These are phyloP conservation scores for Elsinoe ampelina DNA, from an alignment of 2,329 filamentous ascomycete species.

Conservation along the genomic window DNA sequence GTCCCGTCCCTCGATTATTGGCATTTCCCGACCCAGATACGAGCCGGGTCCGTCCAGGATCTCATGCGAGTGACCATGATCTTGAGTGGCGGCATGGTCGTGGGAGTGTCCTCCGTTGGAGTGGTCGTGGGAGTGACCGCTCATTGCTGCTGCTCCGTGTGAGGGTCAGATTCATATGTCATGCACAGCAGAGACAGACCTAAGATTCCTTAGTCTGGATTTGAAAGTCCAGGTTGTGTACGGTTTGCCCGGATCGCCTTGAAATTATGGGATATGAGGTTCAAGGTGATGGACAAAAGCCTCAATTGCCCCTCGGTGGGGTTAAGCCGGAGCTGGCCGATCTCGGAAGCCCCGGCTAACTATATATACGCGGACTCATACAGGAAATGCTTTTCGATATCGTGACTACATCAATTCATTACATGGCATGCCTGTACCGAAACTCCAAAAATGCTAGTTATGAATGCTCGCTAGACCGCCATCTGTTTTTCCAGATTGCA, in stretches of 20 bases:
- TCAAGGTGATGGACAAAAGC: neutral
- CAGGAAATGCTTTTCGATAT: neutral
- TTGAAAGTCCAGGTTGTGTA: too few species aligned
- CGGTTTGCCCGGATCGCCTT: too few species aligned
- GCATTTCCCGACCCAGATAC: slow-evolving; percentile 84
- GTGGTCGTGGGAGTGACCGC: slow-evolving; percentile 38
- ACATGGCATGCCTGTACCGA: neutral
- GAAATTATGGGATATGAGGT: too few species aligned
- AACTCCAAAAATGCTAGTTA: neutral
- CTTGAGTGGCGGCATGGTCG: slow-evolving; percentile 40
- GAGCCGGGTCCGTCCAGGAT: slow-evolving; percentile 90
- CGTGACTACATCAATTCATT: neutral
- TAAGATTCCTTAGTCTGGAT: too few species aligned
- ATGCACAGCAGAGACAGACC: neutral
- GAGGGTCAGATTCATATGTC: too few species aligned
- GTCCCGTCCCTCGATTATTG: slow-evolving; percentile 75
- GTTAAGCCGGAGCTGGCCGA: neutral
- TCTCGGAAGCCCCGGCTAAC: neutral
- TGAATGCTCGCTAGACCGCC: neutral
- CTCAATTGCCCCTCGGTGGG: slow-evolving; percentile 1
- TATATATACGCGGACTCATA: too few species aligned
- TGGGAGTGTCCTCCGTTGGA: slow-evolving; percentile 36
- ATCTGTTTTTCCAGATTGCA: neutral
- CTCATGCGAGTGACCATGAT: slow-evolving; percentile 93
- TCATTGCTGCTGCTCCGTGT: neutral